These are phyloP conservation scores for Sungouiella thailandica DNA, from an alignment of 805 yeast genomes.

Conservation along the genomic window DNA sequence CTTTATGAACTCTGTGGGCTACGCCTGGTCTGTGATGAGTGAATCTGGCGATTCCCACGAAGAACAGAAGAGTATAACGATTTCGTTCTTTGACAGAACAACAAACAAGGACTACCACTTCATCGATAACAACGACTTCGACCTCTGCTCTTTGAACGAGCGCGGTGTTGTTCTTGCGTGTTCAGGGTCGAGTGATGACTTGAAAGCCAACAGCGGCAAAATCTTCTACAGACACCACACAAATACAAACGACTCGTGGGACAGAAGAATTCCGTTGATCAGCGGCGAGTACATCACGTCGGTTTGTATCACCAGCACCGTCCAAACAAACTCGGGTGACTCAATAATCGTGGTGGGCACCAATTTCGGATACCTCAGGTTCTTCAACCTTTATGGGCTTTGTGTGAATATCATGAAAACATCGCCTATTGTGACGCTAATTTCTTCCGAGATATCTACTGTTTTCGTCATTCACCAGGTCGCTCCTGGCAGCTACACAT, in stretches of 20 bases:
- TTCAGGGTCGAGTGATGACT: conserved; percentile 22
- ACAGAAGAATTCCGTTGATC: conserved; percentile 48
- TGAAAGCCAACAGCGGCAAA: conserved; percentile 25
- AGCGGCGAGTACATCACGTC: conserved; percentile 61
- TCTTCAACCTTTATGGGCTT: conserved; percentile 68
- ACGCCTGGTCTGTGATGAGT: conserved; percentile 66
- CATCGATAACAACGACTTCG: conserved; percentile 66
- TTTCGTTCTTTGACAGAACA: conserved; percentile 79
- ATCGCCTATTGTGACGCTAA: conserved; percentile 66
- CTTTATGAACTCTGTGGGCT: conserved; percentile 76
- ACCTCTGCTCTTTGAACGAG: conserved; percentile 67
- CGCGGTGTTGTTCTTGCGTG: conserved; percentile 59
- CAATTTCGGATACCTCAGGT: conserved; percentile 67
- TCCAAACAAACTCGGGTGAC: conserved; percentile 21
- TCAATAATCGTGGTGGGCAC: conserved; percentile 65
- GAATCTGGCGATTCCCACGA: conserved; percentile 13
- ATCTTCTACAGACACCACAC: conserved; percentile 69
- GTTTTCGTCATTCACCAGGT: conserved; percentile 47
- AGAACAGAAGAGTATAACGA: conserved; percentile 64
- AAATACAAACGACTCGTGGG: conserved; percentile 66
- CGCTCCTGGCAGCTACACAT: conserved; percentile 29
- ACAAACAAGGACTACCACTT: conserved; percentile 78
- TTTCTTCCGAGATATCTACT: conserved; percentile 55
- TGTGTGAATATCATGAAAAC: conserved; percentile 65
- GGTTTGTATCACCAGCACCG: conserved; percentile 48